These are phyloP conservation scores for Rhododendron mucronatum DNA, from an alignment of 148 eudicot genomes.

Conservation along the genomic window DNA sequence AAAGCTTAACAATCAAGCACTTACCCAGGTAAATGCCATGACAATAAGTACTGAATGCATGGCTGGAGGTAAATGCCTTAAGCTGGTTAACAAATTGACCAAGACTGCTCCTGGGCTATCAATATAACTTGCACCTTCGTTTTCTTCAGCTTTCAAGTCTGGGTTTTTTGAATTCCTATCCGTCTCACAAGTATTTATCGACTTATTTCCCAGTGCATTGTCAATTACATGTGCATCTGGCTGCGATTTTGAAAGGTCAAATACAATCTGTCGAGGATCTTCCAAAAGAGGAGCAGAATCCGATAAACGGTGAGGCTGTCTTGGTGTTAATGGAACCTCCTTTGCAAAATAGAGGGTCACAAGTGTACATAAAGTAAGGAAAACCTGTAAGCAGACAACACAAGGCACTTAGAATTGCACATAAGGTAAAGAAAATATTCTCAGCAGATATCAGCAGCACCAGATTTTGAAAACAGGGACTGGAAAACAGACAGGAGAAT, in stretches of 20 bases:
- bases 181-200: constrained; percentile 18
- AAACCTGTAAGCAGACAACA: constrained; percentile 41
- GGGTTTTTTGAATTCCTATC: constrained; percentile 21
- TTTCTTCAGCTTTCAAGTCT: constrained; percentile 36
- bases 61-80: constrained; percentile 80
- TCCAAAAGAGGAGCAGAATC: constrained; percentile 83
- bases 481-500: not conserved
- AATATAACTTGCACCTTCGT: constrained; percentile 37
- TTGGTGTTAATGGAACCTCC: constrained; percentile 66
- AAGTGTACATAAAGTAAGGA: constrained; percentile 71
- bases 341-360: constrained; percentile 91
- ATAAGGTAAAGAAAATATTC: not conserved
- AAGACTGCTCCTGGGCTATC: constrained; percentile 81
- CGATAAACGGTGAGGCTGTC: constrained; percentile 34
- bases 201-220: constrained; percentile 18
- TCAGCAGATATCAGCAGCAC: not conserved
- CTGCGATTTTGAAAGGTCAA: constrained; percentile 42
- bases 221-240: constrained; percentile 19
- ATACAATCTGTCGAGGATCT: constrained; percentile 34
- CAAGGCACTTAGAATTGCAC: not conserved
- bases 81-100: constrained; percentile 83
- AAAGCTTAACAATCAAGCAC: constrained; percentile 10
- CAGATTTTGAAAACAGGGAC: not conserved
- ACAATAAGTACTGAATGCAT: constrained; percentile 91
- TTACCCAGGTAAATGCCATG: constrained; percentile 94